A percentile compares a stretch with the other conserved stretches of the same genome.
Conservation (phyloP, 352 stramenopile genomes). For the Thraustochytrium sp. region DNA sequence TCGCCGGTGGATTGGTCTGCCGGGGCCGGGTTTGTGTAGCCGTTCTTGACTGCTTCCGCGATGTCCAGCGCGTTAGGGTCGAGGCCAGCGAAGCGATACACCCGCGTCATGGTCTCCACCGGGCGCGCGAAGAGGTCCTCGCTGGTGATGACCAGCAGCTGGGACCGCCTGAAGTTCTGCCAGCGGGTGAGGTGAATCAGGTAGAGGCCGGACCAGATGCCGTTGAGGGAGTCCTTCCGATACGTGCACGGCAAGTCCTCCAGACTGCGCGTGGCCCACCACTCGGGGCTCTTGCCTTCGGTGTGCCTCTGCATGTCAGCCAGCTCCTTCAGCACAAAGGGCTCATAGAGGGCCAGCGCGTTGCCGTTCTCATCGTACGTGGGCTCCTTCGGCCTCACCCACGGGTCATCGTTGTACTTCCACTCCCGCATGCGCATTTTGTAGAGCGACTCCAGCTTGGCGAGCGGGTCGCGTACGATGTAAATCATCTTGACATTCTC, state of each 20-base stretch:
- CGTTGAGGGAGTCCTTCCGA: neutral
- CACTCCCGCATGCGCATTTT: slow-evolving; percentile 22
- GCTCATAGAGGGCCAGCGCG: neutral
- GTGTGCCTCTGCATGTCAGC: neutral
- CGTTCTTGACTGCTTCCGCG: too few species aligned
- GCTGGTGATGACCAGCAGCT: slow-evolving; percentile 30
- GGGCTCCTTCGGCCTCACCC: neutral
- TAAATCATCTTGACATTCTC: too few species aligned
- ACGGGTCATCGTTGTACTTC: neutral
- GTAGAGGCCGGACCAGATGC: slow-evolving; percentile 24
- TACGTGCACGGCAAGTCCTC: neutral
- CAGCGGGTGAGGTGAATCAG: neutral
- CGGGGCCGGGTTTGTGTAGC: too few species aligned
- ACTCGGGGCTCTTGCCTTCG: neutral
- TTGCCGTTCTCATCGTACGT: neutral
- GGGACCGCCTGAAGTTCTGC: neutral
- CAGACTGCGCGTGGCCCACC: neutral
- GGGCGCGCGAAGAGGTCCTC: slow-evolving; percentile 19
- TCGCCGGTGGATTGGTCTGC: too few species aligned
- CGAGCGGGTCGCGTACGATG: too few species aligned
- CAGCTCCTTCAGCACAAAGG: neutral
- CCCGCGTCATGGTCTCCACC: neutral
- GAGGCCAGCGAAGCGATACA: neutral
- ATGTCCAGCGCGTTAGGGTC: neutral
- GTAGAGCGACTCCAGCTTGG: neutral